Evolutionary conservation across 768 basidiomycete genomes (phyloP).

Genomic region (Hypholoma sublateritium): DNA sequence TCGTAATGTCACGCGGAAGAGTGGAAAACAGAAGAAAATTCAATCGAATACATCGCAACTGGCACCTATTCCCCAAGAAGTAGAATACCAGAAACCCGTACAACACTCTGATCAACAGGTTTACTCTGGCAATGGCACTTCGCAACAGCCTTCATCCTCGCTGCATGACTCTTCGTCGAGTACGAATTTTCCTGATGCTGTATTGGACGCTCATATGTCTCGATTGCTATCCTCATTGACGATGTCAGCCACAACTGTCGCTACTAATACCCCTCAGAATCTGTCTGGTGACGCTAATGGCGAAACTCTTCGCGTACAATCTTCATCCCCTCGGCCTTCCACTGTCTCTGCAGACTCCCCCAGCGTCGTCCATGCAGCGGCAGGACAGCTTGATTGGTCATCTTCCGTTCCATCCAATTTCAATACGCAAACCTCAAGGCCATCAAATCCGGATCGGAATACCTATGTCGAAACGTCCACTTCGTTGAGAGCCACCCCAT

Average conservation of each 20-base stretch:
- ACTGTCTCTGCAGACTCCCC: slow-evolving; percentile 16
- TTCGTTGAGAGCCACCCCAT: neutral
- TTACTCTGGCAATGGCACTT: slow-evolving; percentile 59
- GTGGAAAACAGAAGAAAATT: slow-evolving; percentile 17
- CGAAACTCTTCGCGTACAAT: neutral
- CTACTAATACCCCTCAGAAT: slow-evolving; percentile 1
- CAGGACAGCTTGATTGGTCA: slow-evolving; percentile 15
- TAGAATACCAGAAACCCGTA: slow-evolving; percentile 30
- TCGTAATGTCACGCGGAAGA: slow-evolving; percentile 36
- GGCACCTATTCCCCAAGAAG: slow-evolving; percentile 5
- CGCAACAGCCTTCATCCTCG: slow-evolving; percentile 64
- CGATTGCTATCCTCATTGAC: slow-evolving; percentile 63
- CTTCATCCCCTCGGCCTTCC: slow-evolving; percentile 12
- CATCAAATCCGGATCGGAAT: neutral
- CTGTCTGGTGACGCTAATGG: neutral
- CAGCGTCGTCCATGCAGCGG: slow-evolving; percentile 5
- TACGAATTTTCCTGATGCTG: slow-evolving; percentile 29
- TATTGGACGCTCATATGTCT: slow-evolving; percentile 70
- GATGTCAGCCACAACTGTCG: slow-evolving; percentile 44
- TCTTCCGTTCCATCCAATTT: slow-evolving; percentile 14
- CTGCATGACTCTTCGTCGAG: slow-evolving; percentile 40
- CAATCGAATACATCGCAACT: slow-evolving; percentile 7
- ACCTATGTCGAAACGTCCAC: neutral
- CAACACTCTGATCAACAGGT: slow-evolving; percentile 71
- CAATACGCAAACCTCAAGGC: neutral